Evolutionary conservation across 257 asterid species (phyloP).

Genomic region (Paulownia fortunei): DNA sequence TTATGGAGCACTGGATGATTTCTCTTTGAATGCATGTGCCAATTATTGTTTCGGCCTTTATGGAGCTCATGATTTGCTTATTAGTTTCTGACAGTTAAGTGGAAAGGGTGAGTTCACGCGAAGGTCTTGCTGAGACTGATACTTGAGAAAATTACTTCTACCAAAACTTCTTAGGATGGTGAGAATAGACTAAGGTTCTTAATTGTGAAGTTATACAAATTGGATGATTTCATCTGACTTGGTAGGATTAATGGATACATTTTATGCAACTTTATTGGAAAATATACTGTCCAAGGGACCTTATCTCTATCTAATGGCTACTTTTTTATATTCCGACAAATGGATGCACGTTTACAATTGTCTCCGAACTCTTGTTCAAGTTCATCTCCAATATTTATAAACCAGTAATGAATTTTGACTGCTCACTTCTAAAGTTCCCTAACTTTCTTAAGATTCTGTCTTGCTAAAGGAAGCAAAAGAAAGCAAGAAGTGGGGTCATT

Average conservation of each 20-base stretch:
- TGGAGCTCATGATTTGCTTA: conserved; percentile 1
- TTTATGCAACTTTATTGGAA: background rate
- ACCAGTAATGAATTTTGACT: background rate
- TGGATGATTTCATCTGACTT: background rate
- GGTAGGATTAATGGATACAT: background rate
- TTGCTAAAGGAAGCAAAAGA: conserved; percentile 1
- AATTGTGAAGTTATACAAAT: background rate
- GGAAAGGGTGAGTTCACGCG: background rate
- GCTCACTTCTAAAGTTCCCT: background rate
- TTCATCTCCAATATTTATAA: background rate
- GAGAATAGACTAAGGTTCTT: conserved; percentile 20
- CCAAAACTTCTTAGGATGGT: background rate
- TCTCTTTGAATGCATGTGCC: conserved; percentile 1
- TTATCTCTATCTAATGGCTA: background rate
- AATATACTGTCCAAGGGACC: background rate
- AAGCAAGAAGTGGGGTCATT: conserved; percentile 1
- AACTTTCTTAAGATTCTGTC: background rate
- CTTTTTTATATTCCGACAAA: background rate
- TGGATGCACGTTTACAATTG: background rate
- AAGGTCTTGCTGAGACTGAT: conserved; percentile 8
- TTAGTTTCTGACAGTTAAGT: background rate
- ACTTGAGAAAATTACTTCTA: conserved; percentile 3
- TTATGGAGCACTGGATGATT: conserved; percentile 9
- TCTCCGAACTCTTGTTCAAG: background rate
- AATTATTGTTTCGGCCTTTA: background rate